Evolutionary conservation across 371 early-diverging fungal genomes (phyloP).

Genomic region (Caulochytrium protostelioides): DNA sequence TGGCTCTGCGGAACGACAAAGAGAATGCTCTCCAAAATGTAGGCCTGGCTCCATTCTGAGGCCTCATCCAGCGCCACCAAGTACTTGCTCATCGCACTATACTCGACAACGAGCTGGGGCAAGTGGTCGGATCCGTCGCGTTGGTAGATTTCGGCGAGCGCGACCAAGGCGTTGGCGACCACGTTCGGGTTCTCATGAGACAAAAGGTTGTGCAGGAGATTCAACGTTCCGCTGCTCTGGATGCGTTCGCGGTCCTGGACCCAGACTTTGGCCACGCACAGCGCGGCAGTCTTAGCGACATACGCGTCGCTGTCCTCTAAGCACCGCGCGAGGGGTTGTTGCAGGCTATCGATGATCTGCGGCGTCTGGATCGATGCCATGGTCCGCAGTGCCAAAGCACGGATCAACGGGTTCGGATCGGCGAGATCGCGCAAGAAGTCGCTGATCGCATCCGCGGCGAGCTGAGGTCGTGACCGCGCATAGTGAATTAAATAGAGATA

Average conservation of each 20-base stretch:
- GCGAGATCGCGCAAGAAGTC: constrained; percentile 34
- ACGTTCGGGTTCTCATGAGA: constrained; percentile 41
- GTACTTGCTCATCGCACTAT: constrained; percentile 64
- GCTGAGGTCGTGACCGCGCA: constrained; percentile 50
- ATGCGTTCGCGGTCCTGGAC: constrained; percentile 9
- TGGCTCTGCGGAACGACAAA: constrained; percentile 42
- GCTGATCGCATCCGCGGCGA: constrained; percentile 58
- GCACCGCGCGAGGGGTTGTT: constrained; percentile 15
- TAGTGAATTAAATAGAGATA: constrained; percentile 28
- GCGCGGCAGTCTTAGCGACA: constrained; percentile 82
- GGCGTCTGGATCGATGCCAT: constrained; percentile 51
- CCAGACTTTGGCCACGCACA: constrained; percentile 24
- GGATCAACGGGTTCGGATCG: constrained; percentile 76
- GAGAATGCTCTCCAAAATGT: constrained; percentile 66
- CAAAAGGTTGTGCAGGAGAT: constrained; percentile 11
- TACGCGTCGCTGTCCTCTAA: constrained; percentile 37
- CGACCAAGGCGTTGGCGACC: constrained; percentile 76
- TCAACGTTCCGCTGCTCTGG: constrained; percentile 14
- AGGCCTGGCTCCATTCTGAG: constrained; percentile 92
- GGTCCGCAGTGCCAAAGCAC: constrained; percentile 52
- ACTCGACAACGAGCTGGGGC: too few relatives aligned
- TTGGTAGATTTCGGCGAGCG: constrained; percentile 76
- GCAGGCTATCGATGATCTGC: constrained; percentile 16
- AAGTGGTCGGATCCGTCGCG: constrained; percentile 45
- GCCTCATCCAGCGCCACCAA: constrained; percentile 82